Conservation (phyloP, 768 basidiomycete species). For the Boletus subcaerulescens region DNA sequence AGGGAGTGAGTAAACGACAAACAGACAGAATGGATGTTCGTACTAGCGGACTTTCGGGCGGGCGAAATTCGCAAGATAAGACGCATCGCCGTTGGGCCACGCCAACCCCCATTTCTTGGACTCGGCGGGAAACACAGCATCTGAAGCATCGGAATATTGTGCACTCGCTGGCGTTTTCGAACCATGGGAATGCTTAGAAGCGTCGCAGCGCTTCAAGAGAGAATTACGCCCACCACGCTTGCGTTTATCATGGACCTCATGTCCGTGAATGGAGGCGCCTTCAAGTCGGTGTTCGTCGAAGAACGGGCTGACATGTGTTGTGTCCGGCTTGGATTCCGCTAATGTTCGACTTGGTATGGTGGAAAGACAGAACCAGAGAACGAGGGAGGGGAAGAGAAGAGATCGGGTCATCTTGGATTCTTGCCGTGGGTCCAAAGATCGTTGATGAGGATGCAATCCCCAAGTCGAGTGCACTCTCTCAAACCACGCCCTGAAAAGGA, state of each 20-base stretch:
- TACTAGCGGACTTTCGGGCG: constrained; percentile 43
- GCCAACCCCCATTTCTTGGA: constrained; percentile 58
- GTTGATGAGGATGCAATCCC: not conserved
- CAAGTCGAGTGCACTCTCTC: not conserved
- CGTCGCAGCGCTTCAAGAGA: constrained; percentile 16
- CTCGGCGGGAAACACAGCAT: not conserved
- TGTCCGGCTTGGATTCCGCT: not conserved
- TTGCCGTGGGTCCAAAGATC: not conserved
- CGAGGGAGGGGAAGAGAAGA: constrained; percentile 5
- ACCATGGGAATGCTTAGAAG: constrained; percentile 7
- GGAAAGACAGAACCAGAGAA: constrained; percentile 10
- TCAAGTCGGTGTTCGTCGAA: not conserved
- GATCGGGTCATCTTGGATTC: constrained; percentile 10
- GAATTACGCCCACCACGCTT: constrained; percentile 15
- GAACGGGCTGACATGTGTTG: constrained; percentile 1
- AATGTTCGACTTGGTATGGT: not conserved
- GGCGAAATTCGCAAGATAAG: constrained; percentile 51
- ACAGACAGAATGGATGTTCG: constrained; percentile 11
- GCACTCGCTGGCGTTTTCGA: not conserved
- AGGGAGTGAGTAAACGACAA: not conserved
- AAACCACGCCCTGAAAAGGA: not conserved
- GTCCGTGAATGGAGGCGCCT: not conserved
- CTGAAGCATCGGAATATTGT: not conserved
- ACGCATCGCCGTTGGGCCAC: constrained; percentile 59
- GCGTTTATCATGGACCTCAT: constrained; percentile 10